These are phyloP conservation scores for Cyberlindnera saturnus DNA, from an alignment of 805 yeast genomes.

Conservation along the genomic window DNA sequence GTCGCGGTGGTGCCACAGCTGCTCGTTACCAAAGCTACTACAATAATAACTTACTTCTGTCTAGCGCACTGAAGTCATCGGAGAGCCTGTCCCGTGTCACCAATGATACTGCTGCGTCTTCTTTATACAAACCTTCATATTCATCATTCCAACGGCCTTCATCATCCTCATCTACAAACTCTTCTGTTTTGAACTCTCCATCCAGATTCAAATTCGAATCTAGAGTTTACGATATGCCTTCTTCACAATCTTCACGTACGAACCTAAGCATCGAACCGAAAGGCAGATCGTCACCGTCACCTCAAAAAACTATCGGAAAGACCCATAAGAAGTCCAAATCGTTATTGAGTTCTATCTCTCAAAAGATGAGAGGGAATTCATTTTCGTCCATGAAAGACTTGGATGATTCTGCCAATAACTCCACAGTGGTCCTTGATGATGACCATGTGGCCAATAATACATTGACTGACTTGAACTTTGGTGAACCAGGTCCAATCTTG, in stretches of 20 bases:
- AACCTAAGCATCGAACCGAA: constrained; percentile 1
- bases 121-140: constrained; percentile 17
- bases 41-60: constrained; percentile 37
- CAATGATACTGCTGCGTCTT: constrained; percentile 1
- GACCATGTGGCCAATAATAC: constrained; percentile 19
- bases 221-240: constrained; percentile 31
- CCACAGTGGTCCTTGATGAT: constrained; percentile 4
- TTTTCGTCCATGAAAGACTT: constrained; percentile 6
- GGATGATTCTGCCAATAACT: neutral
- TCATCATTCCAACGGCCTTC: constrained; percentile 17
- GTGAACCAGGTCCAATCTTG: constrained; percentile 25
- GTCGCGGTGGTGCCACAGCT: constrained; percentile 35
- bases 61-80: constrained; percentile 37
- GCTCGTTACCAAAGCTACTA: constrained; percentile 45
- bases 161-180: constrained; percentile 11
- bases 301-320: constrained; percentile 7
- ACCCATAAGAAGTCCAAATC: constrained; percentile 21
- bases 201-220: constrained; percentile 31
- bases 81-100: constrained; percentile 24
- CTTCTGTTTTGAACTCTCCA: constrained; percentile 15
- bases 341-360: constrained; percentile 12
- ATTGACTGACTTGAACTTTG: constrained; percentile 21
- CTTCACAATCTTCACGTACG: constrained; percentile 1
- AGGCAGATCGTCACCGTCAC: constrained; percentile 1
- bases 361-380: constrained; percentile 16